A percentile compares a stretch with the other conserved stretches of the same genome.
Conservation (phyloP, 2,329 filamentous ascomycete species). For the Sclerotinia glacialis region DNA sequence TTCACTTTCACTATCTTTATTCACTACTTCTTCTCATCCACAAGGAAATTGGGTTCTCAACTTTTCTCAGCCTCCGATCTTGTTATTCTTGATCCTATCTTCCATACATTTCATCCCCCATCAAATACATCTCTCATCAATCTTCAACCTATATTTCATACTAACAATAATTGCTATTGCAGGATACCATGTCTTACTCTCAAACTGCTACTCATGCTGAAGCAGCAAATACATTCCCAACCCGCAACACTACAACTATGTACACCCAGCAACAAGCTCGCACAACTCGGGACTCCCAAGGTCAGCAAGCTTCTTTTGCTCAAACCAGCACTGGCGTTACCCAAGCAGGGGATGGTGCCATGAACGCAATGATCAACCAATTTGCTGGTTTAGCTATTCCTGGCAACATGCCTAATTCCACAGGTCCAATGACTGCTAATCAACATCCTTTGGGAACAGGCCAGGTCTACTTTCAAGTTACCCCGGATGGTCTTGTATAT, state of each 20-base stretch:
- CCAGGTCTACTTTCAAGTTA: slow-evolving; percentile 35
- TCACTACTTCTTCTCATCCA: slow-evolving; percentile 6
- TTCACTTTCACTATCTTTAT: slow-evolving; percentile 11
- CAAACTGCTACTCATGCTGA: slow-evolving; percentile 33
- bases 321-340: slow-evolving; percentile 25
- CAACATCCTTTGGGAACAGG: slow-evolving; percentile 40
- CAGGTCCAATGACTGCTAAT: slow-evolving; percentile 32
- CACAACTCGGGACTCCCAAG: slow-evolving; percentile 34
- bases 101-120: slow-evolving; percentile 3
- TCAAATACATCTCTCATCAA: slow-evolving; percentile 19
- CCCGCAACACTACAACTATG: slow-evolving; percentile 34
- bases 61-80: background rate
- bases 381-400: slow-evolving; percentile 38
- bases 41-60: background rate
- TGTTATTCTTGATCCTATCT: background rate
- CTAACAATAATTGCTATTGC: slow-evolving; percentile 24
- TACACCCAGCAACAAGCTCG: slow-evolving; percentile 37
- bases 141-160: slow-evolving; percentile 17
- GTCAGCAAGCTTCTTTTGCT: slow-evolving; percentile 32
- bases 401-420: slow-evolving; percentile 39
- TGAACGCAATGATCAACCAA: slow-evolving; percentile 37
- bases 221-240: slow-evolving; percentile 33
- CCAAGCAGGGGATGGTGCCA: slow-evolving; percentile 30
- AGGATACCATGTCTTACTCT: slow-evolving; percentile 41
- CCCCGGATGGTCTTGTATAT: slow-evolving; percentile 27